Base-by-base conservation (phyloP, 2,329 filamentous ascomycete species). In the Pyrenochaeta sp. region DNA sequence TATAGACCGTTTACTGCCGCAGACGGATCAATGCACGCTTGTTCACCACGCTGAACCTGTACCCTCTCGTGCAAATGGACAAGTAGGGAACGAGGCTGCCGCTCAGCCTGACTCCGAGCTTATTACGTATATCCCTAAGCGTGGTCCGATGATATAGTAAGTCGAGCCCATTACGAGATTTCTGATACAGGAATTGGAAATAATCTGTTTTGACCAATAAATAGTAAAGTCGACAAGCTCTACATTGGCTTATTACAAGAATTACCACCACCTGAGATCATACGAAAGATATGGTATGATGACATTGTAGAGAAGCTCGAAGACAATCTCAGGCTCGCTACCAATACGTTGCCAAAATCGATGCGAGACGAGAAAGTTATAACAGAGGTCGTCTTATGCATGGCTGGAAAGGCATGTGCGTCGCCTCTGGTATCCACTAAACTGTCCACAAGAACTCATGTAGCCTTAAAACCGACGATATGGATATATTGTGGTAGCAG, bases 401-500 rank as follows among this genome's bases (percentile, higher is more conserved):
- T 58, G 59, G 59, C 59, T 37, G 52, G 59, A 10, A 56, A 46
- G 42, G 49, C 32, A 28, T 54, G 36, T 39, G 36, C 44, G 19
- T 15, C 39, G 19, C n/a, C 19, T n/a, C 19, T 15, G 39, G 39
- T 42, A 8, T 9, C n/a, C 3, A 22, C 12, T 19, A 15, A 34
- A 12, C 8, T 50, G 42, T 44, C 50, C 44, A 32, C 19, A 50
- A 50, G 39, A 52, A n/a, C 48, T 36, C 13, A 22, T 15, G 47
- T 59, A 13, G 37, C 40, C 8, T 32, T 61, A 25, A 55, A 43
- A 25, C 58, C 58, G 6, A 58, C 52, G 6, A 42, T 61, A 50
- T 61, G 58, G 55, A 61, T 61, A 3, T 32, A 42, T 34, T 61
- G 58, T 32, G 54, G 58, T 13, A 48, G 58, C 34, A 47, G 40